These are phyloP conservation scores for Coemansia sp. DNA, from an alignment of 192 early-diverging fungal genomes.

Conservation along the genomic window DNA sequence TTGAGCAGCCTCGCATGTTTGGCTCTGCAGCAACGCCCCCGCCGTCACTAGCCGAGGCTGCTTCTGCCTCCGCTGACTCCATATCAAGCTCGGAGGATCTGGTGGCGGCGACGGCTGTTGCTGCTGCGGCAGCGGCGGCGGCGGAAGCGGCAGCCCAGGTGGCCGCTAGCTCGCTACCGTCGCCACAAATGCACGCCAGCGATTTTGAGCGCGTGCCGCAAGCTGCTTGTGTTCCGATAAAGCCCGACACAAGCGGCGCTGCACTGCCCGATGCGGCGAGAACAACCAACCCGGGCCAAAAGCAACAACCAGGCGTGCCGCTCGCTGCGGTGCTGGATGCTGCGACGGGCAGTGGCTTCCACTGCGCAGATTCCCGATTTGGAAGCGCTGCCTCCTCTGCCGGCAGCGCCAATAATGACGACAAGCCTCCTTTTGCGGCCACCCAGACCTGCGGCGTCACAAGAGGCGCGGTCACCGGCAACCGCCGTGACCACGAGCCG, in stretches of 20 bases:
- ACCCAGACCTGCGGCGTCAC: not conserved
- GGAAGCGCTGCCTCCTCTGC: slow-evolving; percentile 1
- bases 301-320: not conserved
- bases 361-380: slow-evolving; percentile 5
- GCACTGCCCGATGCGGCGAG: too few relatives aligned
- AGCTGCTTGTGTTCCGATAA: not conserved
- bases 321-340: not conserved
- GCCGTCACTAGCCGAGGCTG: not conserved
- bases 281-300: not conserved
- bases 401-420: too few relatives aligned
- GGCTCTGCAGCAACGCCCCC: too few relatives aligned
- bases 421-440: slow-evolving; percentile 2
- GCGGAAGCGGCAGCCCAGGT: not conserved
- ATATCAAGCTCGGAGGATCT: not conserved
- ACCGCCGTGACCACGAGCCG: too few relatives aligned
- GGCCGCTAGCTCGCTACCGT: slow-evolving; percentile 6
- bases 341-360: not conserved
- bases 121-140: not conserved
- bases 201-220: not conserved
- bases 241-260: too few relatives aligned
- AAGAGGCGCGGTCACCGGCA: too few relatives aligned
- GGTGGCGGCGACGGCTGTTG: not conserved
- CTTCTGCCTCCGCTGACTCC: not conserved
- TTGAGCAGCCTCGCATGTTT: too few relatives aligned
- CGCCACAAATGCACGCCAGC: slow-evolving; percentile 19